Percentiles rank a stretch among this genome's conserved stretches.
These are phyloP conservation scores for Smithsoniella earleae DNA, from an alignment of 163 green algal species.

Conservation along the genomic window DNA sequence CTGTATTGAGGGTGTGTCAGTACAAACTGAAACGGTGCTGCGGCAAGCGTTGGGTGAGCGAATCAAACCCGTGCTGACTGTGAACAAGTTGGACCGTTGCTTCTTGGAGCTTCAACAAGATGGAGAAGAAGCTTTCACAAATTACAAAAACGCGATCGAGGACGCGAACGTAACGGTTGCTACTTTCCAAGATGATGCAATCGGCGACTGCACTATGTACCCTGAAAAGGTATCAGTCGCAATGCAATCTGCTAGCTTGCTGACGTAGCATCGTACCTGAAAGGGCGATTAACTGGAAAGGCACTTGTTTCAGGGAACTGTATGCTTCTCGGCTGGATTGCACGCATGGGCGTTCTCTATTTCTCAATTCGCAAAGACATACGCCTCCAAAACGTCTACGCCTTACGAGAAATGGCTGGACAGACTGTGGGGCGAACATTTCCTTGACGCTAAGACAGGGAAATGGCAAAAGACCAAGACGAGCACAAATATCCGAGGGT, in stretches of 20 bases:
- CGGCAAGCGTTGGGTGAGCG: conserved; percentile 86
- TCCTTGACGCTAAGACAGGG: conserved; percentile 94
- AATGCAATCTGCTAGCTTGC: too few relatives aligned
- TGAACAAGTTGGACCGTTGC: conserved; percentile 99
- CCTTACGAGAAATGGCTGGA: conserved; percentile 93
- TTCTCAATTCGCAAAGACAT: conserved; percentile 94
- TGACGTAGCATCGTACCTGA: too few relatives aligned
- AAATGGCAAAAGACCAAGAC: conserved; percentile 93
- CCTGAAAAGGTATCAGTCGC: conserved; percentile 27
- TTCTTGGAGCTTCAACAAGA: conserved; percentile 98
- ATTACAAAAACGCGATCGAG: conserved; percentile 96
- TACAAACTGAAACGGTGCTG: conserved; percentile 99
- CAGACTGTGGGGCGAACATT: conserved; percentile 99
- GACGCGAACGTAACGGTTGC: conserved; percentile 99
- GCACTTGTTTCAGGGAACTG: conserved; percentile 83
- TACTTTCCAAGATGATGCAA: conserved; percentile 92
- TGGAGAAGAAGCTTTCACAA: conserved; percentile 95
- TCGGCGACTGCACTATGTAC: conserved; percentile 25
- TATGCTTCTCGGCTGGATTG: conserved; percentile 97
- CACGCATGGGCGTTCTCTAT: conserved; percentile 99
- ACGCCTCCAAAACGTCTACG: conserved; percentile 93
- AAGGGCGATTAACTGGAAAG: too few relatives aligned
- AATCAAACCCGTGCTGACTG: conserved; percentile 91
- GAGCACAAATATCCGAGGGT: conserved; percentile 69
- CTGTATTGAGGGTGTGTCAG: conserved; percentile 98